phyloP scores from a whole-genome alignment of 2,329 filamentous ascomycete genomes.

The Ceratocystis ficicola region DNA sequence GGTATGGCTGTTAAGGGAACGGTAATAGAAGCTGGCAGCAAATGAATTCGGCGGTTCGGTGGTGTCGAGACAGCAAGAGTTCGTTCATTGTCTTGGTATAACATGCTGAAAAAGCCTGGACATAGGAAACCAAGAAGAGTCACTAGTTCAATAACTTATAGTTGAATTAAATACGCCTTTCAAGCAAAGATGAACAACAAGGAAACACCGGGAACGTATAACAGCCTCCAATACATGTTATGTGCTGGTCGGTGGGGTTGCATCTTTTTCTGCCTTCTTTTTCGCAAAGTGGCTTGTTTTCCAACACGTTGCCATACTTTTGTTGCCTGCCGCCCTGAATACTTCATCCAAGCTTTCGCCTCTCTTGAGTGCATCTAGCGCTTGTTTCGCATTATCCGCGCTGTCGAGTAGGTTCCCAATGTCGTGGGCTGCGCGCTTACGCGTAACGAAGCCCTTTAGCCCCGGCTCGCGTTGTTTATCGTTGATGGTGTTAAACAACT shows the following conservation, averaged over 20 bases:
- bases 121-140: neutral
- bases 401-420: slow-evolving; percentile 37
- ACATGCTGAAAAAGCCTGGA: neutral
- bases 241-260: neutral
- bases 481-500: slow-evolving; percentile 32
- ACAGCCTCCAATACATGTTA: neutral
- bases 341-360: slow-evolving; percentile 32
- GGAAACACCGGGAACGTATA: neutral
- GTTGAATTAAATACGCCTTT: neutral
- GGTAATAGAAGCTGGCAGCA: slow-evolving; percentile 23
- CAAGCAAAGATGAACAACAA: neutral
- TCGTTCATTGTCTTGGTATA: neutral
- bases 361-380: slow-evolving; percentile 35
- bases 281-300: slow-evolving; percentile 20
- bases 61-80: neutral
- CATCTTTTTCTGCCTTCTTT: slow-evolving; percentile 1
- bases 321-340: slow-evolving; percentile 5
- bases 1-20: slow-evolving; percentile 52
- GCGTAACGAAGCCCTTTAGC: slow-evolving; percentile 27
- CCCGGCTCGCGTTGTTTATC: slow-evolving; percentile 28
- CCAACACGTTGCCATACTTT: slow-evolving; percentile 15
- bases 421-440: slow-evolving; percentile 29
- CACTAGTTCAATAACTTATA: neutral
- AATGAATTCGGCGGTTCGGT: neutral
- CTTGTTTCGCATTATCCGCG: slow-evolving; percentile 36